Evolutionary conservation across 352 stramenopile species (phyloP), one percentile per base, ranked within the genome.

Genomic region (Phytophthora tentaculata): DNA sequence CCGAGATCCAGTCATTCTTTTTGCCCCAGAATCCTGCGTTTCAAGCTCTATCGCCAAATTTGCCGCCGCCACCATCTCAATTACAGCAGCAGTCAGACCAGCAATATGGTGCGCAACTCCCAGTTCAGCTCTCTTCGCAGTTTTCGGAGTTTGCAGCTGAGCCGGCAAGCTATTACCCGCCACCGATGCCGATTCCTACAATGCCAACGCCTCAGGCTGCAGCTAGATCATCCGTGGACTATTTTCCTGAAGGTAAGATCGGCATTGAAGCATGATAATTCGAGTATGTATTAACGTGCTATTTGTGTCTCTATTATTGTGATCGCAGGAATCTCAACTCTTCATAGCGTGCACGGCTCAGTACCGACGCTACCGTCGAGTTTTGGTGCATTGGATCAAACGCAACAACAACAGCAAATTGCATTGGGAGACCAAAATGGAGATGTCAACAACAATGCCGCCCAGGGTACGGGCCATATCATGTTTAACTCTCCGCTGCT

Each of bases 1-100:
- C 56, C 0, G 72, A 80, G 14, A 74, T 80, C 23, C 69, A 69
- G 53, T 43, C 70, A 5, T 69, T 77, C 50, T 73, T 56, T 56
- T 44, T 59, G 13, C 7, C 43, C 14, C 56, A 66, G 26, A 67
- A 55, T 32, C 3, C 13, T 3, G 32, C 19, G 10, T 75, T 54
- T 48, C 12, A 35, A 9, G 35, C 22, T 17, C 13, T 74, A 4
- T 19, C 45, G 39, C 45, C 61, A 39, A 50, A 2, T 54, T 50
- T 67, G 19, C 52, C 49, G 2, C 53, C 24, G 19, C 49, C 28
- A 28, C 49, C 23, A 14, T 24, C 28, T 2, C 43, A 74, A 20
- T 37, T 52, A 13, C 57, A 57, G 9, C 45, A 67, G 5, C n/a
- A 67, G n/a, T 29, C 49, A 23, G 50, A 70, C 51, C 43, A 62